These are phyloP conservation scores for Colletotrichum tropicicola DNA, from an alignment of 2,329 filamentous ascomycete genomes.

Conservation along the genomic window DNA sequence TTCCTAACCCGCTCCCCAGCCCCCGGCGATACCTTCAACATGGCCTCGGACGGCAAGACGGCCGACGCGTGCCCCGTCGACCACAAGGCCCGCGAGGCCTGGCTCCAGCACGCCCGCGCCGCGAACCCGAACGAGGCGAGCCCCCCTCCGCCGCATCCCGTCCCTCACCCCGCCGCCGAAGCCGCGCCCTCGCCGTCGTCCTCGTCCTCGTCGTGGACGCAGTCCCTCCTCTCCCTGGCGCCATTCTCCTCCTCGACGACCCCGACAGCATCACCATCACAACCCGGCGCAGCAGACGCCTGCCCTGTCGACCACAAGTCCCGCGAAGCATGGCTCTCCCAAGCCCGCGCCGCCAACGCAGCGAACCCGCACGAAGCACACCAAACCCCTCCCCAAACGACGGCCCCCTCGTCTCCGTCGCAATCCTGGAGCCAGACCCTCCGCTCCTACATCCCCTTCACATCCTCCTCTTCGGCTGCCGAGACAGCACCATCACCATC, in stretches of 20 bases:
- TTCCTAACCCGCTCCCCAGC: conserved; percentile 17
- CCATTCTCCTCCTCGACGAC: conserved; percentile 33
- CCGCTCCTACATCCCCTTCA: conserved; percentile 51
- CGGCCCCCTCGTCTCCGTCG: conserved; percentile 28
- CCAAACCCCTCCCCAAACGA: conserved; percentile 23
- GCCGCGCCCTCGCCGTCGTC: conserved; percentile 31
- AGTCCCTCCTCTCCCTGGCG: conserved; percentile 51
- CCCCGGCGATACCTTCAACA: not conserved
- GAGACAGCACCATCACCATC: conserved; percentile 20
- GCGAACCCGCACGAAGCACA: conserved; percentile 34
- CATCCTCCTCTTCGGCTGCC: conserved; percentile 38
- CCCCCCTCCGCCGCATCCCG: conserved; percentile 35
- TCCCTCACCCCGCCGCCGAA: conserved; percentile 27
- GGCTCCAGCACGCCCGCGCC: conserved; percentile 76
- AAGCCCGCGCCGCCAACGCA: conserved; percentile 62
- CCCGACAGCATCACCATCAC: not conserved
- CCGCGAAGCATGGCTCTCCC: conserved; percentile 84
- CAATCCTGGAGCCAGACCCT: conserved; percentile 55
- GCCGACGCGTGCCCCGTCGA: conserved; percentile 30
- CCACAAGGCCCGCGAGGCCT: conserved; percentile 80
- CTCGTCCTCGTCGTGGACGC: conserved; percentile 49
- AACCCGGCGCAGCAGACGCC: conserved; percentile 43
- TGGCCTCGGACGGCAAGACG: conserved; percentile 7
- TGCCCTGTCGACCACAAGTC: conserved; percentile 94
- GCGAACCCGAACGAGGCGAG: conserved; percentile 50